Base-by-base conservation (phyloP, 352 stramenopile genomes). In the Globisporangium abappressorium region DNA sequence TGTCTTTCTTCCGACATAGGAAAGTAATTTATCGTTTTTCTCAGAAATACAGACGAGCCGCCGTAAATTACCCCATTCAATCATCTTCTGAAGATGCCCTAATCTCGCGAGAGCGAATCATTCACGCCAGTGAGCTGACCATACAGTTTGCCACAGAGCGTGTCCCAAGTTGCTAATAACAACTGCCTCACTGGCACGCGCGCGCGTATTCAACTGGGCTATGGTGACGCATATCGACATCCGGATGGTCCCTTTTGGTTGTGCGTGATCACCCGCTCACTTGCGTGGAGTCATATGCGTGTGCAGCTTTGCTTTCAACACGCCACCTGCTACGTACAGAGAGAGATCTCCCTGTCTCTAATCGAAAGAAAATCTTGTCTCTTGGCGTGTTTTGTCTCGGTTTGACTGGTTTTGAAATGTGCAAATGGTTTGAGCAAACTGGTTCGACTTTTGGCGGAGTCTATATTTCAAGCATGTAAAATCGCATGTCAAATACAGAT, bases 1-100 rank as follows among this genome's bases (percentile, higher is more conserved):
- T 36, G 54, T 41, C 6, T 33, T 61, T 49, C 56, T 61, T 47
- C 33, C 56, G 33, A 47, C 56, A 30, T 47, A 2, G 33, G 33
- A 0, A 46, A 28, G 55, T 61, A 43, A 61, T 61, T 47, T 46
- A 61, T 38, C 15, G 14, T 28, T 56, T 56, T 56, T 56, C 49
- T 56, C 49, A 56, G 49, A 5, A 30, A 28, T 30, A 11, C 43
- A 49, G 18, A n/a, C 43, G 18, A 51, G 43, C 7, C 22, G 6
- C 8, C 9, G n/a, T 30, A 56, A 55, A 55, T 26, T 28, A 55
- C n/a, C 5, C 41, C 20, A n/a, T 55, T 15, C 26, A 59, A 59
- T 59, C 54, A 43, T 22, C 53, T 4, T 49, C 41, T 5, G 18
- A 11, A 22, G 43, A 47, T 7, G 15, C 15, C 41, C 43, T 51